Base-by-base conservation (phyloP, 163 green algal species). In the Volvox carteri region DNA sequence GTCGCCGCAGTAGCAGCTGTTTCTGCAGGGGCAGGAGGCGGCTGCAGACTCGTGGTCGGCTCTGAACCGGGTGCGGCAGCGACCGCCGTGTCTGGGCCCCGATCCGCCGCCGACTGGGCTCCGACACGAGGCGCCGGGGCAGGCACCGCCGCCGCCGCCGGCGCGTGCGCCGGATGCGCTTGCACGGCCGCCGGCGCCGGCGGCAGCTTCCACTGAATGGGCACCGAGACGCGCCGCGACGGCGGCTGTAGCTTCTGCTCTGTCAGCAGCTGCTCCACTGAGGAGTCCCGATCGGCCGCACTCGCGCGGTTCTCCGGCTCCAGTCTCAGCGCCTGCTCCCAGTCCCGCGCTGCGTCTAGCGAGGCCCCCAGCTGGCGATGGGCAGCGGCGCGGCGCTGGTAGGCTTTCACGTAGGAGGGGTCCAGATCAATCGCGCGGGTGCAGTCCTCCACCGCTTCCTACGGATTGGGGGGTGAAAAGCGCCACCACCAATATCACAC, bases 391-490 rank as follows among this genome's bases (percentile, higher is more conserved):
- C 96, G 95, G 54, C 96, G 92, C 79, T 96, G 95, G 39, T 93
- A 95, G 0, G 96, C 93, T 93, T 98, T 98, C 50, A 96, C 81
- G 75, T 96, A 98, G 3, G 30, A 44, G 0, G 90, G 72, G 54
- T 98, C 96, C 30, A 98, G 86, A 16, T 28, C 42, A 44, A 98
- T 79, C 6, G 96, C 95, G 39, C 56, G 52, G 2, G 62, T 94
- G 90, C 94, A 95, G 91, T 98, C 96, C 35, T 91, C 62, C 88
- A 96, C 96, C 19, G 96, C 95, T 41, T 94, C 67, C 60, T 75
- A 44, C 8, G 54, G n/a, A n/a, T n/a, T n/a, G n/a, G n/a, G n/a
- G n/a, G n/a, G n/a, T n/a, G n/a, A n/a, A n/a, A n/a, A n/a, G n/a
- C n/a, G n/a, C n/a, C n/a, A 73, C 62, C 50, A 60, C 50, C 50